These are phyloP conservation scores for Penicillium olsonii DNA, from an alignment of 2,329 filamentous ascomycete genomes.

Conservation along the genomic window DNA sequence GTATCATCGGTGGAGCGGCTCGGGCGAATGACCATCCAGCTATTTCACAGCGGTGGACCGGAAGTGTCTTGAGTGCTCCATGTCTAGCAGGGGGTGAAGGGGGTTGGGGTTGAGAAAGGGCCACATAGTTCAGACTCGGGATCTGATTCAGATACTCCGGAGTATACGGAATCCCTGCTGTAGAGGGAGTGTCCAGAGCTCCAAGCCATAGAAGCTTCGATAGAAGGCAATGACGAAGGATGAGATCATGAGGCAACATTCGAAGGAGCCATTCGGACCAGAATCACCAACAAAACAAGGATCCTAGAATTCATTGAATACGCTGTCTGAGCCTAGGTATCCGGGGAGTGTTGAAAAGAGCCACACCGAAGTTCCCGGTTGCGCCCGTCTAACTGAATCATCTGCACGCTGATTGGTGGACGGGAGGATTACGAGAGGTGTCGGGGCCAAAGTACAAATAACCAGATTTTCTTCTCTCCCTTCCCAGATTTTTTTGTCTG, in stretches of 20 bases:
- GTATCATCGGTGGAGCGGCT: slow-evolving; percentile 9
- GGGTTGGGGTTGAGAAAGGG: not conserved
- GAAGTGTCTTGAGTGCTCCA: slow-evolving; percentile 9
- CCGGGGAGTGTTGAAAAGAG: slow-evolving; percentile 9
- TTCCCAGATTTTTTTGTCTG: slow-evolving; percentile 20
- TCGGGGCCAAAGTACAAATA: slow-evolving; percentile 40
- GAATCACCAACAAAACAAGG: too few species aligned
- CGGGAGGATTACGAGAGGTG: slow-evolving; percentile 35
- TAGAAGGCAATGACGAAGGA: slow-evolving; percentile 15
- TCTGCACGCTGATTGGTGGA: slow-evolving; percentile 36
- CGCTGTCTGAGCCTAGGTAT: too few species aligned
- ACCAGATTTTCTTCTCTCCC: slow-evolving; percentile 34
- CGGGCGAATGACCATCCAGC: slow-evolving; percentile 18
- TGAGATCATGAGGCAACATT: slow-evolving; percentile 20
- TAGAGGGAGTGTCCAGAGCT: too few species aligned
- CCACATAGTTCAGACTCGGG: not conserved
- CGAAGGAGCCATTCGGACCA: too few species aligned
- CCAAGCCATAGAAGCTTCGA: too few species aligned
- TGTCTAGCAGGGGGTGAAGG: slow-evolving; percentile 11
- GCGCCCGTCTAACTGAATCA: slow-evolving; percentile 40
- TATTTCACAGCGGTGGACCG: slow-evolving; percentile 25
- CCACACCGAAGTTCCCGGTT: slow-evolving; percentile 32
- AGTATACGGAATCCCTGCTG: too few species aligned
- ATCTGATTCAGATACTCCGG: not conserved
- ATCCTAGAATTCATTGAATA: too few species aligned